phyloP scores from a whole-genome alignment of 2,329 filamentous ascomycete species.

The Helotiales sp. region DNA sequence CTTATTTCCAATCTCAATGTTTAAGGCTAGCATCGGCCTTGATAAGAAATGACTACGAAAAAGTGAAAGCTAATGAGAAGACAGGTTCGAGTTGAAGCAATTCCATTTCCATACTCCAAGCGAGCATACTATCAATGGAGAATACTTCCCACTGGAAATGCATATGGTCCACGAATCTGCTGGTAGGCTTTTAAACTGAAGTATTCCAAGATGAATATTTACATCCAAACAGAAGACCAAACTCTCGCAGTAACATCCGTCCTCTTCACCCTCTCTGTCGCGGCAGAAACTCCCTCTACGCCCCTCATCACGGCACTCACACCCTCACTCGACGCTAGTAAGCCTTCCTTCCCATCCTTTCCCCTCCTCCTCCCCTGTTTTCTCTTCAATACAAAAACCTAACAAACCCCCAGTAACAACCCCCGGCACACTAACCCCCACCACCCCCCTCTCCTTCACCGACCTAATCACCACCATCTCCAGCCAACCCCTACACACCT shows the following conservation, averaged over 20 bases:
- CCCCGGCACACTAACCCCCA: slow-evolving; percentile 19
- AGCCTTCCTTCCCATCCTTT: not conserved
- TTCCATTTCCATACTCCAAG: slow-evolving; percentile 63
- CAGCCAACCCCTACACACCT: slow-evolving; percentile 36
- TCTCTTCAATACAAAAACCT: not conserved
- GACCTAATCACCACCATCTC: slow-evolving; percentile 6
- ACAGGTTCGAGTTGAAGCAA: slow-evolving; percentile 37
- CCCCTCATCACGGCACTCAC: slow-evolving; percentile 39
- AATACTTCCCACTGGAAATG: slow-evolving; percentile 42
- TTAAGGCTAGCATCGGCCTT: too few relatives aligned
- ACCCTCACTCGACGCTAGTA: too few relatives aligned
- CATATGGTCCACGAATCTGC: slow-evolving; percentile 43
- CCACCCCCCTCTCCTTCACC: slow-evolving; percentile 14
- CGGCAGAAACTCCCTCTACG: slow-evolving; percentile 38
- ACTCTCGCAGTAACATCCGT: slow-evolving; percentile 36
- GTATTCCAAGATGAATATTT: not conserved
- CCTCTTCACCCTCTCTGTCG: slow-evolving; percentile 37
- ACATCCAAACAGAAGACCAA: slow-evolving; percentile 14
- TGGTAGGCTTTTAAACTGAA: slow-evolving; percentile 18
- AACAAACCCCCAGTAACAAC: slow-evolving; percentile 8
- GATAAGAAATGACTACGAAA: not conserved
- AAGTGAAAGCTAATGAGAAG: not conserved
- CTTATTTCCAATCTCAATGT: not conserved
- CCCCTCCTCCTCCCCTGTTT: not conserved
- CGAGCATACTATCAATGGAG: slow-evolving; percentile 53